Base-by-base conservation (phyloP, 768 basidiomycete genomes). In the Galerina sulciceps region DNA sequence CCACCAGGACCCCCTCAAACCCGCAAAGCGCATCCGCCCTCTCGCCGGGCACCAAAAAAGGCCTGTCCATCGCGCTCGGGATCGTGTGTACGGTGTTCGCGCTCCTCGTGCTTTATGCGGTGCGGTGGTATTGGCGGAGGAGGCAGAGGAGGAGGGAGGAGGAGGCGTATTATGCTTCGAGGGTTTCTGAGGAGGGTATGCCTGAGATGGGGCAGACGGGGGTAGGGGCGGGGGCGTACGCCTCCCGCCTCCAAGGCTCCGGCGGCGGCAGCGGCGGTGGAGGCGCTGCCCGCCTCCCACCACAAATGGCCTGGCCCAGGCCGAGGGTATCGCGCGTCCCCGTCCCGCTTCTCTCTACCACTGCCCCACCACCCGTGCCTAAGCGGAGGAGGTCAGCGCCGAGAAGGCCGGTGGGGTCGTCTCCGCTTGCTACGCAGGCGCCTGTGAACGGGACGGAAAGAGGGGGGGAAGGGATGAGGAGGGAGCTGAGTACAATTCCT, bases 41-140 rank as follows among this genome's bases (percentile, higher is more conserved):
- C 20, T 57, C 57, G 13, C 44, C 56, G 5, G 37, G 51, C 1
- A 49, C 53, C 43, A 60, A 49, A 38, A 57, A 53, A 22, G 62
- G 62, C 13, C 59, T 63, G 5, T 53, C 58, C 18, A 60, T 60
- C 35, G 59, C 62, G 6, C 44, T 63, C 11, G 62, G 62, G 40
- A 43, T 63, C 51, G 62, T 63, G n/a, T 57, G 50, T 26, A 63
- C 62, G 15, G 45, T 58, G 18, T 63, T 63, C 40, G 62, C 51
- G 6, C 56, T 63, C 8, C 59, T 63, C 45, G 62, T 63, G 14
- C 15, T 58, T 8, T 35, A 46, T 31, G 62, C 44, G 11, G 11
- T 60, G 1, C 54, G 51, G n/a, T 63, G 62, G 62, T 60, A 45
- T 20, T 57, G 55, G 55, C 58, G 55, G 8, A 51, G 62, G 18